A percentile compares a stretch with the other conserved stretches of the same genome.
Evolutionary conservation across 2,329 filamentous ascomycete species (phyloP).

Genomic region (Cladorrhinum sp.): DNA sequence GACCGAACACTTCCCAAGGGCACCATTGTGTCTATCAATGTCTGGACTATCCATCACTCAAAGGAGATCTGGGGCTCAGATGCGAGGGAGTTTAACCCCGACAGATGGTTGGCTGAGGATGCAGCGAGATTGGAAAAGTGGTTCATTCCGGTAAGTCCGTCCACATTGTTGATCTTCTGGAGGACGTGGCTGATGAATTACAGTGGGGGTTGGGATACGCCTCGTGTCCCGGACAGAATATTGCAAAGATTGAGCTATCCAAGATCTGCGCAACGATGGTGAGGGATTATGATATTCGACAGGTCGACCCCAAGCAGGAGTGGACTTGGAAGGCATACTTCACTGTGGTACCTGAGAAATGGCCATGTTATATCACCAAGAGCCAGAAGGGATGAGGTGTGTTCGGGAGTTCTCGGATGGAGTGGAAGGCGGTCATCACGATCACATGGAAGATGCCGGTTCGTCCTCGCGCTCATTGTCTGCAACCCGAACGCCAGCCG

Average conservation of each 20-base stretch:
- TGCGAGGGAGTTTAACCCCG: constrained; percentile 24
- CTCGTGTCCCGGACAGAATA: constrained; percentile 24
- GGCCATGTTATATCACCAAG: constrained; percentile 26
- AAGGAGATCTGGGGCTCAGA: constrained; percentile 23
- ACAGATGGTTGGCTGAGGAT: constrained; percentile 25
- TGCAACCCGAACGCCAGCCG: background rate
- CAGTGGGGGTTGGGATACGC: constrained; percentile 21
- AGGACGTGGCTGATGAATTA: background rate
- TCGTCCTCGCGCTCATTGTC: background rate
- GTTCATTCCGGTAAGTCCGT: constrained; percentile 21
- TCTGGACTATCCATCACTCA: constrained; percentile 30
- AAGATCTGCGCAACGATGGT: constrained; percentile 24
- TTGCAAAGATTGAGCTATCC: constrained; percentile 24
- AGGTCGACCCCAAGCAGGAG: constrained; percentile 24
- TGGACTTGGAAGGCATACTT: constrained; percentile 31
- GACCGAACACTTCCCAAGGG: constrained; percentile 29
- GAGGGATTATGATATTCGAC: constrained; percentile 24
- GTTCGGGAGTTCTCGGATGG: background rate
- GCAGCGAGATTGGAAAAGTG: constrained; percentile 21
- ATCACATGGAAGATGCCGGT: background rate
- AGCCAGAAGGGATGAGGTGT: background rate
- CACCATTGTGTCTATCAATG: constrained; percentile 28
- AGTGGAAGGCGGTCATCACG: background rate
- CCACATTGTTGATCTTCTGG: background rate
- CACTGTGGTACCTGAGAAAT: constrained; percentile 26